These are phyloP conservation scores for Leonotis leonurus DNA, from an alignment of 257 asterid species.

Conservation along the genomic window DNA sequence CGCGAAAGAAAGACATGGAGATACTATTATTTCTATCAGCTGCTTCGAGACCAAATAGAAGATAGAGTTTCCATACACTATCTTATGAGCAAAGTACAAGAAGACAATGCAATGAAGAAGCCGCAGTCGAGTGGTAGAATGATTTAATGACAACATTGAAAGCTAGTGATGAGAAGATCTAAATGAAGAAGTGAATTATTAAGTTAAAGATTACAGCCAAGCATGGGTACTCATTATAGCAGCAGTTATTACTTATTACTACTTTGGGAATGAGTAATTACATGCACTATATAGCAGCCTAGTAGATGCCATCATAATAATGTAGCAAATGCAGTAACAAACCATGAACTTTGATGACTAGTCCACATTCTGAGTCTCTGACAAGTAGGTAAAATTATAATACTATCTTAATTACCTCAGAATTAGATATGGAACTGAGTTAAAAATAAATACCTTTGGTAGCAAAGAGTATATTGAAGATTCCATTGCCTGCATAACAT, in stretches of 20 bases:
- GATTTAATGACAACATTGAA: not conserved
- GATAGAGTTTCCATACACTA: not conserved
- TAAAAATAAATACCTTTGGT: constrained; percentile 38
- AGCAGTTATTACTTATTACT: not conserved
- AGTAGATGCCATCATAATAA: not conserved
- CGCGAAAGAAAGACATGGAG: no score
- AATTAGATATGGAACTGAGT: not conserved
- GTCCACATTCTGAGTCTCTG: not conserved
- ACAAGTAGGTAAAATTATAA: not conserved
- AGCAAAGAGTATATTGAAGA: constrained; percentile 56
- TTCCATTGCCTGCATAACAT: constrained; percentile 76
- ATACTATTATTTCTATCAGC: no score
- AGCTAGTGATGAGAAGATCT: not conserved
- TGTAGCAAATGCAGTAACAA: not conserved
- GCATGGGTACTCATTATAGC: not conserved
- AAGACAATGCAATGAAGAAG: not conserved
- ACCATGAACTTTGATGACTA: not conserved
- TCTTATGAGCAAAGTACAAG: not conserved
- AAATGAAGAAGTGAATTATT: constrained; percentile 4
- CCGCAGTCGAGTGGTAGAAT: constrained; percentile 1
- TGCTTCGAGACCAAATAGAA: not conserved
- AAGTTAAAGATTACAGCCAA: not conserved
- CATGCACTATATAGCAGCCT: not conserved
- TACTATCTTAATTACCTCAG: not conserved
- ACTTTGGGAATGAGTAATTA: not conserved